Conservation (phyloP, 305 asterid species). For the Salvia sclarea region DNA sequence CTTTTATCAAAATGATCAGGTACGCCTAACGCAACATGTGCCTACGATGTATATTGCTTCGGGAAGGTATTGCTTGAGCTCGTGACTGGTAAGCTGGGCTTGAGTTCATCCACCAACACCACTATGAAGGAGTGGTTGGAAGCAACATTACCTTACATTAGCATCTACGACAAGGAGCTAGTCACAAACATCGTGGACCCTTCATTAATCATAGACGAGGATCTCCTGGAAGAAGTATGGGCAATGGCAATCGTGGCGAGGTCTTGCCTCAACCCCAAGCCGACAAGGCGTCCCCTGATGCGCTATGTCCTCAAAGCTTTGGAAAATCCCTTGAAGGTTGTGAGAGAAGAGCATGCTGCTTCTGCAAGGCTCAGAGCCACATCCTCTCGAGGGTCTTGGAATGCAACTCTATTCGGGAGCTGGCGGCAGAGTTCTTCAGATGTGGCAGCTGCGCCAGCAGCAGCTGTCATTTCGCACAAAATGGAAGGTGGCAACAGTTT, state of each 20-base stretch:
- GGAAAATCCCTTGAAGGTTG: constrained; percentile 88
- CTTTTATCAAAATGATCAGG: constrained; percentile 44
- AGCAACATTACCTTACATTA: constrained; percentile 59
- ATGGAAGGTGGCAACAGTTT: constrained; percentile 58
- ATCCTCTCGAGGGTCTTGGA: constrained; percentile 89
- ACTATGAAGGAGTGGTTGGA: constrained; percentile 70
- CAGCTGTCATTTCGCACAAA: constrained; percentile 34
- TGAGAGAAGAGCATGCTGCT: constrained; percentile 67
- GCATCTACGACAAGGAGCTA: constrained; percentile 76
- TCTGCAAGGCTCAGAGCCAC: constrained; percentile 76
- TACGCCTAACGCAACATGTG: constrained; percentile 56
- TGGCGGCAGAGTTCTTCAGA: constrained; percentile 86
- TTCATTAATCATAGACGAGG: constrained; percentile 71
- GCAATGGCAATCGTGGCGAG: constrained; percentile 58
- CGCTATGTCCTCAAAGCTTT: constrained; percentile 81
- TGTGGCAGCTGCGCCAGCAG: constrained; percentile 47
- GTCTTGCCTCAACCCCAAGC: constrained; percentile 55
- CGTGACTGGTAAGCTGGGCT: constrained; percentile 83
- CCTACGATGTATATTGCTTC: constrained; percentile 82
- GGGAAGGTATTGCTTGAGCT: constrained; percentile 92
- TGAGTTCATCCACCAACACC: constrained; percentile 67
- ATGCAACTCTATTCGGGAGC: constrained; percentile 75
- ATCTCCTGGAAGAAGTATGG: constrained; percentile 57
- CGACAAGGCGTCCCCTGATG: constrained; percentile 51
- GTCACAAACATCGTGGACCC: constrained; percentile 82